Conservation (phyloP, 345 rosid species). For the Citropsis articulata region DNA sequence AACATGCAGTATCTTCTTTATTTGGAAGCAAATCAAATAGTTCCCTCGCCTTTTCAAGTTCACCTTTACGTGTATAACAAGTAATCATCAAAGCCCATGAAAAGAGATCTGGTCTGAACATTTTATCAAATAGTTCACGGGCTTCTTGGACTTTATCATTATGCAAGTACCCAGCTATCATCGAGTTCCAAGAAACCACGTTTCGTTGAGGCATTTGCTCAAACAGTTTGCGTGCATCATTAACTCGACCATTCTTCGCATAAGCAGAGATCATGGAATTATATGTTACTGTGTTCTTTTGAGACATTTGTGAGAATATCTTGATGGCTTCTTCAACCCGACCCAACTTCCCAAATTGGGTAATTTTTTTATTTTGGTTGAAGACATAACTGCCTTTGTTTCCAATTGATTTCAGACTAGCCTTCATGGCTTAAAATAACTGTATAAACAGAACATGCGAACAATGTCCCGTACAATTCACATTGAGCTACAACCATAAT, state of each 20-base stretch:
- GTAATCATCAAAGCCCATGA: conserved; percentile 41
- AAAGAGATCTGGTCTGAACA: conserved; percentile 28
- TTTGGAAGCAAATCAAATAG: conserved; percentile 35
- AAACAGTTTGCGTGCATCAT: conserved; percentile 29
- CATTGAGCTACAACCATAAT: background rate
- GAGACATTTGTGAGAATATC: conserved; percentile 33
- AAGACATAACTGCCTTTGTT: conserved; percentile 8
- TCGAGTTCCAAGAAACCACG: conserved; percentile 39
- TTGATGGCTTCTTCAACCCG: conserved; percentile 33
- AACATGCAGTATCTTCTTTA: conserved; percentile 31
- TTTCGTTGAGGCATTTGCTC: conserved; percentile 33
- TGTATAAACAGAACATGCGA: background rate
- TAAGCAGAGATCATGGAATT: conserved; percentile 40
- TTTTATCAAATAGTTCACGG: conserved; percentile 23
- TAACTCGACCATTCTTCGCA: conserved; percentile 31
- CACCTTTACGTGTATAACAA: conserved; percentile 27
- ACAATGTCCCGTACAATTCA: background rate
- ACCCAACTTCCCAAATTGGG: conserved; percentile 33
- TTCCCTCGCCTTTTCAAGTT: conserved; percentile 33
- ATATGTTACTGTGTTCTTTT: conserved; percentile 34
- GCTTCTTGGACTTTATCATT: conserved; percentile 25
- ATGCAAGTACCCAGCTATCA: conserved; percentile 32
- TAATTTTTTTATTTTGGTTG: conserved; percentile 29
- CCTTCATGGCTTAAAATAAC: background rate
- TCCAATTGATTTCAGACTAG: background rate